These are phyloP conservation scores for Fusarium redolens DNA, from an alignment of 2,329 filamentous ascomycete species.

Conservation along the genomic window DNA sequence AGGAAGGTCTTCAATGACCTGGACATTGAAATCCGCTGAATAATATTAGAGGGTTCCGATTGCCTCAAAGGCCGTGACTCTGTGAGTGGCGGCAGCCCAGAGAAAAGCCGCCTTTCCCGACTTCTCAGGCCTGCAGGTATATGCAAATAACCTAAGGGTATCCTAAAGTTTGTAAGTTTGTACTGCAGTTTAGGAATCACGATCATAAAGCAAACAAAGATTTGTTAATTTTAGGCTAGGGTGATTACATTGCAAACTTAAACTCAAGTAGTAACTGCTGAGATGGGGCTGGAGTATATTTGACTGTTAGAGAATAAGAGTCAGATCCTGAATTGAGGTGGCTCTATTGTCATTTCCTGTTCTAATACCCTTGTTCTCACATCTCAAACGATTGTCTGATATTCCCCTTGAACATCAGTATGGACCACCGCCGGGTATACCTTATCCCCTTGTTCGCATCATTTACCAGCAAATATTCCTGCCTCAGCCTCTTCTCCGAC, in stretches of 20 bases:
- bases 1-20: neutral
- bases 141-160: neutral
- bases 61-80: neutral
- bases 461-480: neutral
- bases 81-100: neutral
- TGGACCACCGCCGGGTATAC: neutral
- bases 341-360: neutral
- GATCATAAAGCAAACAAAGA: neutral
- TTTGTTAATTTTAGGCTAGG: neutral
- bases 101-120: neutral
- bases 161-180: neutral
- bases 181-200: neutral
- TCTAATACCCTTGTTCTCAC: neutral
- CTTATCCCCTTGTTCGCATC: neutral
- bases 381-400: neutral
- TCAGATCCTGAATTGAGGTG: neutral
- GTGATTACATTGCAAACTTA: too few relatives aligned
- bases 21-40: neutral
- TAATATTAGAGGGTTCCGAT: neutral
- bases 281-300: too few relatives aligned
- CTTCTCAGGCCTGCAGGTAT: neutral
- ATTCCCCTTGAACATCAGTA: neutral
- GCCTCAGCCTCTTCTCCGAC: neutral
- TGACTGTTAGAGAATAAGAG: neutral
- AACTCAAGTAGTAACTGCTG: neutral